These are phyloP conservation scores for Rosa hybrid DNA, from an alignment of 331 rosid species.

Conservation along the genomic window DNA sequence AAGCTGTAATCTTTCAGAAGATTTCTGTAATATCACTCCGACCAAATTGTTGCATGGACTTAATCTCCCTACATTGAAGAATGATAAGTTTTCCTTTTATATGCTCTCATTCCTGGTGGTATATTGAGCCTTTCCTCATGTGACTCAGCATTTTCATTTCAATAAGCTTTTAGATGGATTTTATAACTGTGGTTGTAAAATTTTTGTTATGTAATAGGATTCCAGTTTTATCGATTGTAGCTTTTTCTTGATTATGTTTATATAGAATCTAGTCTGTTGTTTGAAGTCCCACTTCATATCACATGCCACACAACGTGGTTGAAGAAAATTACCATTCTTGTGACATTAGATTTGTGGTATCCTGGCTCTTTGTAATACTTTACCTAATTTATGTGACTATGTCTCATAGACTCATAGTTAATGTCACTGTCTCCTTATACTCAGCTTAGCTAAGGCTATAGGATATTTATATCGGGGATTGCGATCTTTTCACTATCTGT, in stretches of 20 bases:
- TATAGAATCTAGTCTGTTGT: background rate
- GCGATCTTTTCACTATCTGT: background rate
- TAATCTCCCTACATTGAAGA: background rate
- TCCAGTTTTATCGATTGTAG: background rate
- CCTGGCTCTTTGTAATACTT: background rate
- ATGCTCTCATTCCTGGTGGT: too few species aligned
- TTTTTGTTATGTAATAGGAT: background rate
- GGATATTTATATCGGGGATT: background rate
- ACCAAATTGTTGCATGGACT: background rate
- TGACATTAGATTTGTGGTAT: background rate
- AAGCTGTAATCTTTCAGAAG: constrained; percentile 23
- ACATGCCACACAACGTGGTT: background rate
- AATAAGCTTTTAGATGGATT: constrained; percentile 1
- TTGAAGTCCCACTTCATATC: background rate
- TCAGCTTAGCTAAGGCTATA: background rate
- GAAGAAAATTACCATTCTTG: background rate
- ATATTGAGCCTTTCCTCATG: too few species aligned
- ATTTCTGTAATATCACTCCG: constrained; percentile 10
- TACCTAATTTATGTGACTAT: background rate
- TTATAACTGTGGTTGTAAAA: background rate
- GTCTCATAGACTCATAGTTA: too few species aligned
- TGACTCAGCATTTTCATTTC: too few species aligned
- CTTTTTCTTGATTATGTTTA: background rate
- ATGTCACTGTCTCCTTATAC: background rate
- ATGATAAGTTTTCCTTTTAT: background rate